phyloP scores from a whole-genome alignment of 306 rosid species.

The Prunus mongolica region DNA sequence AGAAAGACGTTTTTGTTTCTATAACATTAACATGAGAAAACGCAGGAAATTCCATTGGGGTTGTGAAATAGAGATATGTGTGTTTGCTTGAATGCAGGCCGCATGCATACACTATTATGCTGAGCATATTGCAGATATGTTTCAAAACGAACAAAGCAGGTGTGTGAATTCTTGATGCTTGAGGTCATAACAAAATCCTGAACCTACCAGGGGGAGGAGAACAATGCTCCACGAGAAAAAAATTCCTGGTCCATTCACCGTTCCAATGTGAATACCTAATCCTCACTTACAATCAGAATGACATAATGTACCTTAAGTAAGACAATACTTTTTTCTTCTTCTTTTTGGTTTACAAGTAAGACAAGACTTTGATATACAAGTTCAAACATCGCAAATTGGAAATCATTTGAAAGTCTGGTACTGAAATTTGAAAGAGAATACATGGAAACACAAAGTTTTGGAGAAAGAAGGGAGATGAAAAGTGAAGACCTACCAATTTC shows the following conservation, averaged over 20 bases:
- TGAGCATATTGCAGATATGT: not conserved
- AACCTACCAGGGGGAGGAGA: no score
- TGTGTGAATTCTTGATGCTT: not conserved
- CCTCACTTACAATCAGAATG: not conserved
- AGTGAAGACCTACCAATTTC: constrained; percentile 61
- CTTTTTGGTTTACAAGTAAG: no score
- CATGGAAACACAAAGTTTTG: not conserved
- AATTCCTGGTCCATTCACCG: no score
- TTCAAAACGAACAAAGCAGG: not conserved
- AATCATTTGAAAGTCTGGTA: not conserved
- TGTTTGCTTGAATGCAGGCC: not conserved
- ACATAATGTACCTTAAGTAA: not conserved
- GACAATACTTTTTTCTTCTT: not conserved
- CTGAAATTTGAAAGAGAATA: not conserved
- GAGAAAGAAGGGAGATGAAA: constrained; percentile 15
- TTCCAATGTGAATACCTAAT: not conserved
- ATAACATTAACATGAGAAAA: not conserved
- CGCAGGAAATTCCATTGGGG: not conserved
- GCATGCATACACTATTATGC: not conserved
- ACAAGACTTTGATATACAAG: not conserved
- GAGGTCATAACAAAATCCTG: not conserved
- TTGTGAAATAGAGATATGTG: not conserved
- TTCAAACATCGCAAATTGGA: not conserved
- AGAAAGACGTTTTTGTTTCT: not conserved
- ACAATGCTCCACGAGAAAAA: no score